Percentiles rank a stretch among this genome's conserved stretches.
phyloP scores from a whole-genome alignment of 495 filamentous ascomycete species.

The Bacidia rubella region DNA sequence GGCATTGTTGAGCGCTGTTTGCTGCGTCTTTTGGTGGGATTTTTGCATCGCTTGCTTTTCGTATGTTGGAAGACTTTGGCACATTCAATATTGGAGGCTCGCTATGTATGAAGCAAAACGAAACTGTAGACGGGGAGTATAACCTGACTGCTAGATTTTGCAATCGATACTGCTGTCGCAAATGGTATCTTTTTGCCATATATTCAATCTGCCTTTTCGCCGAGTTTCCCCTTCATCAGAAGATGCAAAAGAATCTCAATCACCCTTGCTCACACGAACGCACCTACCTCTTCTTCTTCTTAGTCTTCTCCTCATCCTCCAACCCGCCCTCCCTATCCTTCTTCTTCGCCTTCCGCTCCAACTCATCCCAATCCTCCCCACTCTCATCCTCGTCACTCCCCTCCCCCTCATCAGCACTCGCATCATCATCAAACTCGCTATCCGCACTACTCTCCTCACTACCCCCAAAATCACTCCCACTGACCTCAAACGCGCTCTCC shows the following conservation, averaged over 20 bases:
- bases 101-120: background rate
- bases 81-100: background rate
- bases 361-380: slow-evolving; percentile 85
- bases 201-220: background rate
- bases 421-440: slow-evolving; percentile 85
- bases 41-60: too few relatives aligned
- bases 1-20: background rate
- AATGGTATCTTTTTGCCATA: background rate
- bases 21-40: background rate
- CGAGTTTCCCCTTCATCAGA: too few relatives aligned
- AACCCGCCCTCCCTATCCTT: slow-evolving; percentile 64
- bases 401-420: slow-evolving; percentile 60
- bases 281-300: slow-evolving; percentile 40
- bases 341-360: slow-evolving; percentile 80
- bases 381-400: slow-evolving; percentile 68
- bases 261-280: too few relatives aligned
- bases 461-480: slow-evolving; percentile 66
- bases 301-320: slow-evolving; percentile 55
- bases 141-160: too few relatives aligned
- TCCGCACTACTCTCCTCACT: slow-evolving; percentile 77
- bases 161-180: background rate
- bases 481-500: slow-evolving; percentile 83
- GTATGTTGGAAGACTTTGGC: too few relatives aligned
- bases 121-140: too few relatives aligned
- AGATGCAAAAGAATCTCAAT: too few relatives aligned